phyloP scores from a whole-genome alignment of 345 rosid genomes.

The Pugionium dolabratum region DNA sequence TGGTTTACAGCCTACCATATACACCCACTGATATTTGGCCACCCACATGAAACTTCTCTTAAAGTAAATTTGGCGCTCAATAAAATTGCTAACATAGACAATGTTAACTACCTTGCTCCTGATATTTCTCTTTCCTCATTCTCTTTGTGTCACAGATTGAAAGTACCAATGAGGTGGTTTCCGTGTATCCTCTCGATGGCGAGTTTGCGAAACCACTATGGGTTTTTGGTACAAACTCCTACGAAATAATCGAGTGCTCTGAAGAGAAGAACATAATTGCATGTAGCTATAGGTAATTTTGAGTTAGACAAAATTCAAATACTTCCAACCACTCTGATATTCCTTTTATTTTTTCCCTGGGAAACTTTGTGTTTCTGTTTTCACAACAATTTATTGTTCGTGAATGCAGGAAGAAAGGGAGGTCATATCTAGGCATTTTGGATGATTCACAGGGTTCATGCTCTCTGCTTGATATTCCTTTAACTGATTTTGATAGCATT shows the following conservation, averaged over 20 bases:
- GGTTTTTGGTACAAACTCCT: slow-evolving; percentile 82
- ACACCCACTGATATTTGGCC: background rate
- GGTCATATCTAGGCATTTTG: slow-evolving; percentile 75
- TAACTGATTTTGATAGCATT: slow-evolving; percentile 78
- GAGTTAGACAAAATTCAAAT: slow-evolving; percentile 25
- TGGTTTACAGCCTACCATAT: background rate
- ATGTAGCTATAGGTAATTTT: slow-evolving; percentile 75
- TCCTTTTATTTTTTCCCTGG: background rate
- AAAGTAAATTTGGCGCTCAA: background rate
- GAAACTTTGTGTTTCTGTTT: slow-evolving; percentile 13
- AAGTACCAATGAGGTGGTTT: slow-evolving; percentile 57
- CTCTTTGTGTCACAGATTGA: slow-evolving; percentile 55
- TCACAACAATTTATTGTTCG: slow-evolving; percentile 15
- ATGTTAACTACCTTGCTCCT: background rate
- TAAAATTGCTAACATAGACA: background rate
- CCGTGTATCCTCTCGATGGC: slow-evolving; percentile 64
- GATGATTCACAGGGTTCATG: slow-evolving; percentile 63
- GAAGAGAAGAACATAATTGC: slow-evolving; percentile 66
- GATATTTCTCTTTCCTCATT: background rate
- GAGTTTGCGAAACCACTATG: slow-evolving; percentile 88
- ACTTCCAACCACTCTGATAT: slow-evolving; percentile 5
- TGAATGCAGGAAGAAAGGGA: slow-evolving; percentile 83
- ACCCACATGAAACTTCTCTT: background rate
- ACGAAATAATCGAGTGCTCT: slow-evolving; percentile 60
- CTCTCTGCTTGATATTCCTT: slow-evolving; percentile 77